Evolutionary conservation across 2,329 filamentous ascomycete genomes (phyloP).

Genomic region (Calonectria naviculata): DNA sequence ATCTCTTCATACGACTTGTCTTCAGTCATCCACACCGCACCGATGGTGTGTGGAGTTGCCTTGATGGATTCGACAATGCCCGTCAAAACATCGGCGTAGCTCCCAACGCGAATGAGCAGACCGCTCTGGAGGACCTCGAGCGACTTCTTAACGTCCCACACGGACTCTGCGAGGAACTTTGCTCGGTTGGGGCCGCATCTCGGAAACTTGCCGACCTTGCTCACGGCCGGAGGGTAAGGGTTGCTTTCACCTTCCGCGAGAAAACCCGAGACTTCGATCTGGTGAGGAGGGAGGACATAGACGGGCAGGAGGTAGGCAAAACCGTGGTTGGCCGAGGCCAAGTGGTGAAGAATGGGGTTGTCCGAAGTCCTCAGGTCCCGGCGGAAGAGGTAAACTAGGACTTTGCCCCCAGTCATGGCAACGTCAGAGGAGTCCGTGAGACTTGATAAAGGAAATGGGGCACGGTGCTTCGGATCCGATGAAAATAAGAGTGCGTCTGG

Average conservation of each 20-base stretch:
- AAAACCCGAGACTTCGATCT: conserved; percentile 82
- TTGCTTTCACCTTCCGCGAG: conserved; percentile 64
- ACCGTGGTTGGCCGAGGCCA: conserved; percentile 61
- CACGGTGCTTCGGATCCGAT: background rate
- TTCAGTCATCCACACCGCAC: conserved; percentile 78
- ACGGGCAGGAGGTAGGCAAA: conserved; percentile 79
- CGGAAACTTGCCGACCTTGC: conserved; percentile 75
- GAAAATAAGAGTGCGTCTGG: background rate
- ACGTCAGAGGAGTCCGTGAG: background rate
- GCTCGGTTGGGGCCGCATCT: conserved; percentile 78
- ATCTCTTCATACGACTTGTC: conserved; percentile 79
- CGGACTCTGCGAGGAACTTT: conserved; percentile 77
- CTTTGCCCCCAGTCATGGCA: conserved; percentile 53
- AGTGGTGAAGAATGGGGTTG: conserved; percentile 76
- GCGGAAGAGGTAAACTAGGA: conserved; percentile 78
- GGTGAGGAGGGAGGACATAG: conserved; percentile 75
- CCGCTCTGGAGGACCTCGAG: conserved; percentile 70
- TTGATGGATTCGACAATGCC: conserved; percentile 64
- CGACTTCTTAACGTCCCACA: conserved; percentile 77
- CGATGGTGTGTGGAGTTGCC: conserved; percentile 58
- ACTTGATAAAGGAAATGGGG: background rate
- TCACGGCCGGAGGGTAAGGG: conserved; percentile 77
- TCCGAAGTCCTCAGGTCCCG: conserved; percentile 79
- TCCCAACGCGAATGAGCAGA: conserved; percentile 73
- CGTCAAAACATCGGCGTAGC: conserved; percentile 66